A percentile compares a stretch with the other conserved stretches of the same genome.
phyloP scores from a whole-genome alignment of 176 grass and related monocot species.

The Aegilops speltoides region DNA sequence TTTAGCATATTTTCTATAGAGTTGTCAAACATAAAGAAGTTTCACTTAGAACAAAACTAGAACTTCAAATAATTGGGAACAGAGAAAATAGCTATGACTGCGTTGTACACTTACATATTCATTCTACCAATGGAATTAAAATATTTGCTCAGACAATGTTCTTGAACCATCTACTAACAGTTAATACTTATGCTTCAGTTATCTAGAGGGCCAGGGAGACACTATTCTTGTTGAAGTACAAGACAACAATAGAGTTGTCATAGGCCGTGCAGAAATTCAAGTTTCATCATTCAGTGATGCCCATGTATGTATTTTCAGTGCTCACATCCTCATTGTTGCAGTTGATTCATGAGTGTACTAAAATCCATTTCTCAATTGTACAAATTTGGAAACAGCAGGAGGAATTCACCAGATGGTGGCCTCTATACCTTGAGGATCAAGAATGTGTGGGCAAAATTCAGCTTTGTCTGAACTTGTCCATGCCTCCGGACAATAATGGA shows the following conservation, averaged over 20 bases:
- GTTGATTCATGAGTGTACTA: conserved; percentile 6
- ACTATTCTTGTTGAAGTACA: conserved; percentile 75
- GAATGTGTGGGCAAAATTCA: conserved; percentile 86
- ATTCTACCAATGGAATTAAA: not conserved
- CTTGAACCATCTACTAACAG: conserved; percentile 25
- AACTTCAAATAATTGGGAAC: not conserved
- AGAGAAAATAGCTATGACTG: not conserved
- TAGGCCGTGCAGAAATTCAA: conserved; percentile 70
- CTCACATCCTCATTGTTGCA: conserved; percentile 8
- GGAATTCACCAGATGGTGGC: conserved; percentile 72
- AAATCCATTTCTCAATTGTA: conserved; percentile 12
- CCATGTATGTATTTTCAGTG: conserved; percentile 56
- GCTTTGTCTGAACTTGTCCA: conserved; percentile 63
- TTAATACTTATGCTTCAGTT: conserved; percentile 50
- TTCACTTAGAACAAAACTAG: no score
- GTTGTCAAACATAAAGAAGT: no score
- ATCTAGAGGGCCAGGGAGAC: conserved; percentile 72
- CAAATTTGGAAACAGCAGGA: conserved; percentile 51
- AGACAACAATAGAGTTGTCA: conserved; percentile 59
- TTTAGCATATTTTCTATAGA: no score
- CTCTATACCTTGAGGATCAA: conserved; percentile 79
- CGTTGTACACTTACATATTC: not conserved
- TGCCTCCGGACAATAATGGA: conserved; percentile 53
- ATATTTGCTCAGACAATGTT: not conserved
- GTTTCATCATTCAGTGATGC: conserved; percentile 64